phyloP scores from a whole-genome alignment of 2,329 filamentous ascomycete genomes.

The Paracamarosporium sp. region DNA sequence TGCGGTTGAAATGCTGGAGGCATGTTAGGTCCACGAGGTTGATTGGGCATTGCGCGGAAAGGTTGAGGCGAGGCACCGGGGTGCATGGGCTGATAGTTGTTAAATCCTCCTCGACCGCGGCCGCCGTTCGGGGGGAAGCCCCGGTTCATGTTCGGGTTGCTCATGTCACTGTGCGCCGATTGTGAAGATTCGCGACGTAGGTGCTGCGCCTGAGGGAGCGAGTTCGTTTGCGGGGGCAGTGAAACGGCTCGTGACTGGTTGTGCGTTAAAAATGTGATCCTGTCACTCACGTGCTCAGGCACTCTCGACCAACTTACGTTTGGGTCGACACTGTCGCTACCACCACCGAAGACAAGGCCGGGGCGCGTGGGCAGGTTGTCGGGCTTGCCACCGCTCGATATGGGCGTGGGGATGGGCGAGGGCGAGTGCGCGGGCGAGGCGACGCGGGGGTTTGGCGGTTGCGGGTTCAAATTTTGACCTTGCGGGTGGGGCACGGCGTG shows the following conservation, averaged over 20 bases:
- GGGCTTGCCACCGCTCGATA: constrained; percentile 83
- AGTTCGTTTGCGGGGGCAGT: constrained; percentile 56
- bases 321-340: constrained; percentile 70
- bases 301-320: constrained; percentile 66
- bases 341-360: constrained; percentile 78
- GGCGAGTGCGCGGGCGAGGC: constrained; percentile 88
- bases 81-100: constrained; percentile 54
- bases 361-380: constrained; percentile 74
- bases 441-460: constrained; percentile 70
- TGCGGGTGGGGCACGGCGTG: constrained; percentile 74
- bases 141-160: constrained; percentile 60
- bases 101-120: constrained; percentile 60
- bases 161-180: constrained; percentile 77
- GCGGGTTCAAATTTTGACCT: constrained; percentile 63
- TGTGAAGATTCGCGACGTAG: constrained; percentile 86
- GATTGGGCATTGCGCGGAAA: constrained; percentile 60
- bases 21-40: constrained; percentile 60
- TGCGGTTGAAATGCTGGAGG: constrained; percentile 58
- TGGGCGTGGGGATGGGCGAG: constrained; percentile 89
- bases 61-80: constrained; percentile 56
- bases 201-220: constrained; percentile 72
- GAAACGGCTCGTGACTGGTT: constrained; percentile 72
- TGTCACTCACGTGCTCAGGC: constrained; percentile 25
- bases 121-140: constrained; percentile 51
- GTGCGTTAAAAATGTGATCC: constrained; percentile 20